Base-by-base conservation (phyloP, 2,329 filamentous ascomycete species). In the Curvularia sp. region DNA sequence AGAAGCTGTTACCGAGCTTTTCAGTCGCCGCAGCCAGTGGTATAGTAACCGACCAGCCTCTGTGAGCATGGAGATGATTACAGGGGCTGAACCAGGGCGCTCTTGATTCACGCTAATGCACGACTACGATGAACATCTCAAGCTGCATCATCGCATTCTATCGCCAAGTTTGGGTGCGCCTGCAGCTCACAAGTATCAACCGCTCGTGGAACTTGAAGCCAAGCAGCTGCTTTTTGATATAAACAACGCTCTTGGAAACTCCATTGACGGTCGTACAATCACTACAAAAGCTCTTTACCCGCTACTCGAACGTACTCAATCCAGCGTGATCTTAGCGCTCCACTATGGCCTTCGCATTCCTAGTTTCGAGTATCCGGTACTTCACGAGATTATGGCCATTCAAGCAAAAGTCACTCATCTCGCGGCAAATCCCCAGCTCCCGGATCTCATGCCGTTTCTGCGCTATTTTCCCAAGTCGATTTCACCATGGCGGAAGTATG, bases 61-160 rank as follows among this genome's bases (percentile, higher is more conserved):
- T 18, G 58, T 60, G 26, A 60, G 58, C 49, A 60, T 60, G 58
- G 58, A 60, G 8, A 60, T 60, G 58, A 60, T 60, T 13, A 60
- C 58, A 1, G 58, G 58, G 39, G 58, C 58, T 10, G 30, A 31
- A 15, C 58, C 58, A n/a, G 58, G 58, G 10, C 38, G 49, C 31
- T 60, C 58, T 26, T 38, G 58, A 24, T 60, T 60, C 6, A 60
- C 58, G 18, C 39, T 60, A 46, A 60, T 60, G 58, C 58, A 60
- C 41, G 58, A 60, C 31, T 60, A 60, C 43, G 58, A 60, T 44
- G 58, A 60, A 10, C 49, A 60, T 30, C 58, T 60, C 24, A 60
- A 47, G 46, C 41, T 60, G 33, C 58, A 60, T 39, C 58, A 60
- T 18, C 58, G 58, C 18, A 26, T 60, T 24, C 54, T 60, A 9